Evolutionary conservation across 352 stramenopile species (phyloP), one percentile per base, ranked within the genome.

Genomic region (Pythium folliculosum): DNA sequence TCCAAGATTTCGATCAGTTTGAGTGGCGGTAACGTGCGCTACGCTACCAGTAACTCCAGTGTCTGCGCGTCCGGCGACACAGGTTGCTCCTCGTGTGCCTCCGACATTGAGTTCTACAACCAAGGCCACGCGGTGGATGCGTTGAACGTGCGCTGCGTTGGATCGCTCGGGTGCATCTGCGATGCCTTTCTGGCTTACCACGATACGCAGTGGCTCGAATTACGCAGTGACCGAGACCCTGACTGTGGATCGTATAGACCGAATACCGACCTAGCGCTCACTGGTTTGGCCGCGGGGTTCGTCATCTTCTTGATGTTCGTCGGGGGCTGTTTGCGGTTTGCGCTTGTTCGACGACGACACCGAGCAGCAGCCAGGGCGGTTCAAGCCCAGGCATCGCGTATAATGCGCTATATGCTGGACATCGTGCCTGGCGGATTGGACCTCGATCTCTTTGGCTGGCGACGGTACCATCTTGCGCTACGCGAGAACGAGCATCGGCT

Each of bases 381-480:
- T 17, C 43, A 53, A 30, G 37, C 47, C 0, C 25, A 53, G 32
- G 57, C 43, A 14, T 23, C 44, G 25, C 27, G n/a, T 4, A 9
- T 65, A 14, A 23, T 54, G 45, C 58, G 58, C 7, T 47, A 65
- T 32, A 65, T 65, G 58, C 45, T 65, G 16, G 58, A 65, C 25
- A 4, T 30, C 0, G 30, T 40, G 4, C 58, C 58, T 32, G 47
- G 30, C 10, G 47, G 30, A 35, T 25, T 65, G 19, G 25, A 50
- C 2, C 32, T 65, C 21, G 58, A 65, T 57, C 58, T 65, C n/a
- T 65, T 65, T 65, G 58, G 58, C 2, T 65, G 58, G 58, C 19
- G 45, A 9, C 45, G 30, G 17, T 54, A 50, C 30, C 47, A 54
- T 1, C 58, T 19, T 23, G n/a, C 25, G 0, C n/a, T 65, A 3